phyloP scores from a whole-genome alignment of 2,329 filamentous ascomycete species.

The Colletotrichum higginsianum region DNA sequence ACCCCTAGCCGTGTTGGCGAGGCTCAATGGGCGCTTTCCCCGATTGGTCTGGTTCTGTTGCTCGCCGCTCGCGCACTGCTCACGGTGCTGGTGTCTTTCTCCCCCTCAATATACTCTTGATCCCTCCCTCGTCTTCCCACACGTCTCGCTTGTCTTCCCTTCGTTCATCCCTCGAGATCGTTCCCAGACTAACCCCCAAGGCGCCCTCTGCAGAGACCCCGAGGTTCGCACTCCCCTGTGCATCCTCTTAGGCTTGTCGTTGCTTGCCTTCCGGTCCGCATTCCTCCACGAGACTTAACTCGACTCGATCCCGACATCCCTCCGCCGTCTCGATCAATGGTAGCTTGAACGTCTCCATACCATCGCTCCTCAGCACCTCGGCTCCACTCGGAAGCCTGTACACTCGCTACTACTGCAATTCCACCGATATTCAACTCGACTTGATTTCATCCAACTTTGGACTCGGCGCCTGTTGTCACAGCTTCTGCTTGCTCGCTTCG shows the following conservation, averaged over 20 bases:
- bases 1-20: slow-evolving; percentile 38
- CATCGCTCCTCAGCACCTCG: slow-evolving; percentile 27
- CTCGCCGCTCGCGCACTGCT: slow-evolving; percentile 23
- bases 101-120: slow-evolving; percentile 33
- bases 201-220: slow-evolving; percentile 29
- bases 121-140: slow-evolving; percentile 35
- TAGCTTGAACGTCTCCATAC: slow-evolving; percentile 26
- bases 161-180: slow-evolving; percentile 38
- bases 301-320: slow-evolving; percentile 30
- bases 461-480: neutral
- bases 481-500: neutral
- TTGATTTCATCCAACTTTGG: slow-evolving; percentile 4
- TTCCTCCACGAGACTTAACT: slow-evolving; percentile 28
- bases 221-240: slow-evolving; percentile 34
- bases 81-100: slow-evolving; percentile 25
- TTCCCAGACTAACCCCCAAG: slow-evolving; percentile 36
- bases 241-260: slow-evolving; percentile 32
- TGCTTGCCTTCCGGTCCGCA: slow-evolving; percentile 25
- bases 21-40: slow-evolving; percentile 39
- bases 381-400: slow-evolving; percentile 39
- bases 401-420: slow-evolving; percentile 26
- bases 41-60: slow-evolving; percentile 36
- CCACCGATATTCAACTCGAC: neutral
- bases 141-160: slow-evolving; percentile 29
- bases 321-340: slow-evolving; percentile 25